Evolutionary conservation across 495 filamentous ascomycete species (phyloP).

Genomic region (Penicillium argentinense): DNA sequence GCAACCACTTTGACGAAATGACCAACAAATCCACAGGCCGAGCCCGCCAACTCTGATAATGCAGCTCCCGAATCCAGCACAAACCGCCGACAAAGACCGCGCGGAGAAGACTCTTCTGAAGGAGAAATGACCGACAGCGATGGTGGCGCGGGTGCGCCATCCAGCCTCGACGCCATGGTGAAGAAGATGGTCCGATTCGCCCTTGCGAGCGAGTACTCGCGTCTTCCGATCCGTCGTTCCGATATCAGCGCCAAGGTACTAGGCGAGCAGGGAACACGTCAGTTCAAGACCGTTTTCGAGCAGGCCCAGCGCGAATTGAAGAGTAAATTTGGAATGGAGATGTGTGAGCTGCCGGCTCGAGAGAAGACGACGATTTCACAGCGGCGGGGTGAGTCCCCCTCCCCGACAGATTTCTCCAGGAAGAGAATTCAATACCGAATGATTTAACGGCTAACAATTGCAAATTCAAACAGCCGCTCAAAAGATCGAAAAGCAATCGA

Average conservation of each 20-base stretch:
- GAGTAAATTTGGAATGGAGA: constrained; percentile 77
- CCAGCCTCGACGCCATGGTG: constrained; percentile 63
- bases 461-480: constrained; percentile 56
- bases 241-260: constrained; percentile 73
- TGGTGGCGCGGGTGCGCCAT: constrained; percentile 29
- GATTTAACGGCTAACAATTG: neutral
- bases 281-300: constrained; percentile 70
- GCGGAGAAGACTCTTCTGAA: constrained; percentile 9
- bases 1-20: too few species aligned
- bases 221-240: constrained; percentile 69
- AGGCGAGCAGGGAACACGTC: constrained; percentile 41
- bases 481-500: constrained; percentile 46
- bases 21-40: constrained; percentile 2
- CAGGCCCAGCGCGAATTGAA: constrained; percentile 64
- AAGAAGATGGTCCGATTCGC: constrained; percentile 93
- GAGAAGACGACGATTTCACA: constrained; percentile 79
- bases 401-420: too few species aligned
- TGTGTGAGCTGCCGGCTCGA: constrained; percentile 73
- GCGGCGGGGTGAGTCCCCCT: constrained; percentile 62
- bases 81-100: constrained; percentile 18
- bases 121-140: constrained; percentile 18
- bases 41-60: constrained; percentile 5
- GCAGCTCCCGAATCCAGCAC: constrained; percentile 1
- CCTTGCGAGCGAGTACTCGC: constrained; percentile 82
- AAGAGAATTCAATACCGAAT: too few species aligned